Evolutionary conservation across 495 filamentous ascomycete species (phyloP).

Genomic region (Xylaria cubensis): DNA sequence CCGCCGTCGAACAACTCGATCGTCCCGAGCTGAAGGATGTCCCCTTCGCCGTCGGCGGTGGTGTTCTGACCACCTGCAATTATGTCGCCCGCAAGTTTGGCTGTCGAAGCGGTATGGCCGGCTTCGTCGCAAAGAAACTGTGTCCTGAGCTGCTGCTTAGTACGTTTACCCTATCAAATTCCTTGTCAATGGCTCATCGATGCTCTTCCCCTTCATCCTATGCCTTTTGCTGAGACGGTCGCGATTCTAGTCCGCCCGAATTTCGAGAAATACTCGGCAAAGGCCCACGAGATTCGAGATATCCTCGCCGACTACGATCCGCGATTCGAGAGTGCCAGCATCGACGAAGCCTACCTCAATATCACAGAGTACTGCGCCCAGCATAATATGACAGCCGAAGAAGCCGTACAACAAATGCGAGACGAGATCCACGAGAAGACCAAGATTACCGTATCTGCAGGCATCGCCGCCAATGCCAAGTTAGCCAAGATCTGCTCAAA

Average conservation of each 20-base stretch:
- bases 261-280: conserved; percentile 89
- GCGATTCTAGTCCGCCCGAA: conserved; percentile 71
- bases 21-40: conserved; percentile 86
- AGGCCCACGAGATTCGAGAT: conserved; percentile 85
- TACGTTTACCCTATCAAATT: conserved; percentile 7
- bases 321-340: conserved; percentile 88
- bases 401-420: conserved; percentile 77
- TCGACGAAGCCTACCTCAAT: conserved; percentile 96
- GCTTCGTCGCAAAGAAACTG: conserved; percentile 92
- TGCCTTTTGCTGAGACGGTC: conserved; percentile 1
- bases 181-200: background rate
- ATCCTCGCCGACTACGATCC: conserved; percentile 87
- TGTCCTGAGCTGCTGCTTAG: conserved; percentile 79
- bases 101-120: conserved; percentile 91
- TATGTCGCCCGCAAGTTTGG: conserved; percentile 91
- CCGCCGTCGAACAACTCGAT: conserved; percentile 92
- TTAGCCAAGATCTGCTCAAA: conserved; percentile 96
- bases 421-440: conserved; percentile 76
- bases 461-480: conserved; percentile 91
- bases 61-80: conserved; percentile 94
- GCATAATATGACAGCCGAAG: conserved; percentile 70
- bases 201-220: background rate
- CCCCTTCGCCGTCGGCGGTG: conserved; percentile 92
- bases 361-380: conserved; percentile 85
- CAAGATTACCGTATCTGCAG: conserved; percentile 89